Base-by-base conservation (phyloP, 139 green algal genomes). In the Trebouxia sp. region DNA sequence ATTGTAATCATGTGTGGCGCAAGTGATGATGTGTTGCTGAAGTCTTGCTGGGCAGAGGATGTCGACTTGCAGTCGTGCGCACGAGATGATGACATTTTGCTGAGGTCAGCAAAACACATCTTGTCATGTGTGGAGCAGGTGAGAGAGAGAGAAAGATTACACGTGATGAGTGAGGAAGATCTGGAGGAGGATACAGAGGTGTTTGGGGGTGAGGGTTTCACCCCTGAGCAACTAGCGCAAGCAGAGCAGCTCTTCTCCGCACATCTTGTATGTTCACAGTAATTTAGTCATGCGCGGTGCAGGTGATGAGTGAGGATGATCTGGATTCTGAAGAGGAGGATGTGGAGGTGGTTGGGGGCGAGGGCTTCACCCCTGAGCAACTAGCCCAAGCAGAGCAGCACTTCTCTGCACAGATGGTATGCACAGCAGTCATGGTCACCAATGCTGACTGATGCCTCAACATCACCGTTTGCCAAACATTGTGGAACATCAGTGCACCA, bases 201-300 rank as follows among this genome's bases (percentile, higher is more conserved):
- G 17, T 69, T 97, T 80, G 93, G 93, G 11, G 92, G 88, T 3
- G 88, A 89, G 32, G 82, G 81, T 41, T 92, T 95, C 84, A 94
- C 88, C 0, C 86, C 91, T 0, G 88, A 96, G 80, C 84, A 96
- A 81, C 83, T 97, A 20, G 88, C 87, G 26, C 89, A 80, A 43
- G 92, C 92, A 26, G 92, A 97, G 84, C 43, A 65, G 20, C 47
- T 65, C 0, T 94, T 97, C 82, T 51, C 85, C 24, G 30, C 35
- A 6, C 47, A 66, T 30, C 65, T 76, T 28, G 67, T 82, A 30
- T 55, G 47, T n/a, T n/a, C n/a, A n/a, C n/a, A n/a, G n/a, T n/a
- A n/a, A n/a, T n/a, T n/a, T n/a, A n/a, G 22, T 56, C 14, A 12
- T 56, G 22, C 20, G 50, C 4, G 24, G 9, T 77, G 69, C 41